Conservation (phyloP, 768 basidiomycete species). For the Chiua virens region DNA sequence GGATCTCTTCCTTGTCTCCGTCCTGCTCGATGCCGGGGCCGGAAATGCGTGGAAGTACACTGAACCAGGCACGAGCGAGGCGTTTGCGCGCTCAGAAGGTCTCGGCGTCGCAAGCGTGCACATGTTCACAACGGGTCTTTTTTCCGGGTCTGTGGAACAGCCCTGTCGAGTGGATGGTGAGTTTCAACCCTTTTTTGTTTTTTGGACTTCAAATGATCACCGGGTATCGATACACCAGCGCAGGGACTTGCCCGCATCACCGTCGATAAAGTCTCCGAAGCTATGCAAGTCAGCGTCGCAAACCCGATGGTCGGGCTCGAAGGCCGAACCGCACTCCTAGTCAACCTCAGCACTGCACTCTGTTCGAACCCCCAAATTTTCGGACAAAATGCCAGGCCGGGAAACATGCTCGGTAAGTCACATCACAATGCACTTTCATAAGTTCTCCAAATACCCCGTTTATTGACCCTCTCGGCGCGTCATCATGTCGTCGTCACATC, state of each 20-base stretch:
- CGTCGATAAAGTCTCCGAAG: slow-evolving; percentile 52
- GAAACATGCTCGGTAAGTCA: slow-evolving; percentile 70
- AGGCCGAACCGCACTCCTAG: slow-evolving; percentile 77
- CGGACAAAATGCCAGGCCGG: slow-evolving; percentile 71
- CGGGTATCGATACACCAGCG: slow-evolving; percentile 44
- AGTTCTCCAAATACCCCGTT: too few species aligned
- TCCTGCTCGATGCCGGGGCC: slow-evolving; percentile 93
- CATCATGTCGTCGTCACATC: too few species aligned
- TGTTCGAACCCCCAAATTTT: slow-evolving; percentile 65
- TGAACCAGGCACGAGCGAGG: slow-evolving; percentile 53
- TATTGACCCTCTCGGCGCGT: too few species aligned
- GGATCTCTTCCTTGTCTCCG: slow-evolving; percentile 89
- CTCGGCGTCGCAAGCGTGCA: slow-evolving; percentile 86
- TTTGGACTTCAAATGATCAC: neutral
- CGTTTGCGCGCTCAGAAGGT: slow-evolving; percentile 72
- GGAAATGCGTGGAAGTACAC: slow-evolving; percentile 79
- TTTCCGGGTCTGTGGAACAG: slow-evolving; percentile 60
- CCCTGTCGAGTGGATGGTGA: slow-evolving; percentile 80
- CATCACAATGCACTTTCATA: too few species aligned
- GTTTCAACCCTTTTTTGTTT: slow-evolving; percentile 2
- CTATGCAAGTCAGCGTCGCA: slow-evolving; percentile 73
- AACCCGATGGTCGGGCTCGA: slow-evolving; percentile 93
- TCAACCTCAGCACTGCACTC: slow-evolving; percentile 72
- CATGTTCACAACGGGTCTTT: slow-evolving; percentile 85
- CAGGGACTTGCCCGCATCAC: slow-evolving; percentile 68